Base-by-base conservation (phyloP, 2,329 filamentous ascomycete genomes). In the Ophiostoma tasmaniense region DNA sequence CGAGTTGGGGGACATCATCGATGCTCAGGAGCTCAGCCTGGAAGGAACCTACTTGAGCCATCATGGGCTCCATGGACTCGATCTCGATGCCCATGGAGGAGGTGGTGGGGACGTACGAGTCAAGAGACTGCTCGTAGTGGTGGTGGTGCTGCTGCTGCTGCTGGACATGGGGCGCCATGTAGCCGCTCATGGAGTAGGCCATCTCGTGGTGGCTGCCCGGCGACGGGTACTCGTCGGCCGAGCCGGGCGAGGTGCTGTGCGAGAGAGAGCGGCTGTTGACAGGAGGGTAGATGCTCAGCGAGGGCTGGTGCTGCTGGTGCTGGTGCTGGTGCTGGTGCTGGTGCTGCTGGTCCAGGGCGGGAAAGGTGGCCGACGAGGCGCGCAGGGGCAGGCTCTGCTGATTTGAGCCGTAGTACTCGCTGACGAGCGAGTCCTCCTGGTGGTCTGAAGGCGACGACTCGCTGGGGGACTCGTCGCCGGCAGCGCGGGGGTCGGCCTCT, bases 401-500 rank as follows among this genome's bases (percentile, higher is more conserved):
- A 68, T 76, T 75, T 69, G 72, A 71, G 67, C 67, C 74, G 39
- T 78, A 78, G 62, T 76, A 76, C 69, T 79, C 77, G 72, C 74
- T 77, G 50, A 74, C 73, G 8, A 70, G 28, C 28, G 68, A 67
- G 10, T 76, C 73, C 11, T 74, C 74, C 59, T 75, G 73, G 2
- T 73, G 74, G 0, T 77, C 75, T 0, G 76, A 74, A 4, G 77
- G 76, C 17, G 75, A 75, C 33, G 77, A 74, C 55, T 80, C 80
- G 11, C 78, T 77, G 35, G 73, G 71, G 5, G 76, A 74, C 67
- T 77, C 77, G 70, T 81, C 79, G 62, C 76, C 77, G 17, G 76
- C 76, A 68, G 80, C 79, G 28, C 78, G 78, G 28, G 81, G 81
- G 72, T 84, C 81, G 71, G 82, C 81, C 68, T 82, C 82, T 69